These are phyloP conservation scores for Phoma herbarum DNA, from an alignment of 2,329 filamentous ascomycete species.

Conservation along the genomic window DNA sequence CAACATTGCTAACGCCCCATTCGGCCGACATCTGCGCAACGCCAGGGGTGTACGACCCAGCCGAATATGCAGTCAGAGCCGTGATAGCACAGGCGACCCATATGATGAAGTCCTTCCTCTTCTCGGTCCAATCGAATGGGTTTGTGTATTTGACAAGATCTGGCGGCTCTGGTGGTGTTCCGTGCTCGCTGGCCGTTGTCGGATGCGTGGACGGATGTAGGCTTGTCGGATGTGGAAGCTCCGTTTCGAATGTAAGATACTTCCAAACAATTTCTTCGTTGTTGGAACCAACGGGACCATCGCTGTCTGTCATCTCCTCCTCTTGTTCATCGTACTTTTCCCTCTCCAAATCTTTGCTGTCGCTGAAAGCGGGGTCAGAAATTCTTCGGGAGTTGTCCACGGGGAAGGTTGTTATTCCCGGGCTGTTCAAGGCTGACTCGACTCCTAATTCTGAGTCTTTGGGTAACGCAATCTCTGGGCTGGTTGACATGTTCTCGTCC, in stretches of 20 bases:
- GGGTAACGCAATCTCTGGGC: slow-evolving; percentile 49
- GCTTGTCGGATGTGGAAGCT: slow-evolving; percentile 59
- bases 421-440: slow-evolving; percentile 16
- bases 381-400: slow-evolving; percentile 18
- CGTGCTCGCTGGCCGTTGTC: slow-evolving; percentile 42
- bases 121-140: slow-evolving; percentile 76
- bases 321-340: slow-evolving; percentile 29
- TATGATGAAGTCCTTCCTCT: slow-evolving; percentile 75
- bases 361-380: slow-evolving; percentile 24
- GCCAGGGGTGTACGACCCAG: slow-evolving; percentile 80
- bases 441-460: slow-evolving; percentile 27
- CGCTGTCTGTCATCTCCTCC: slow-evolving; percentile 14
- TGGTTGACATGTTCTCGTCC: slow-evolving; percentile 44
- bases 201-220: slow-evolving; percentile 12
- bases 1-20: slow-evolving; percentile 71
- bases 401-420: slow-evolving; percentile 46
- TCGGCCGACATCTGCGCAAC: slow-evolving; percentile 70
- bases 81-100: slow-evolving; percentile 80
- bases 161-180: slow-evolving; percentile 65
- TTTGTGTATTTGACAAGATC: slow-evolving; percentile 72
- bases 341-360: slow-evolving; percentile 24
- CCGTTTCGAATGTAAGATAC: slow-evolving; percentile 70
- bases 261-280: slow-evolving; percentile 60
- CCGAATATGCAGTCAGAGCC: slow-evolving; percentile 78
- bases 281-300: background rate